Percentiles rank a stretch among this genome's conserved stretches.
phyloP scores from a whole-genome alignment of 1,139 yeast genomes.

The Citeromyces siamensis region DNA sequence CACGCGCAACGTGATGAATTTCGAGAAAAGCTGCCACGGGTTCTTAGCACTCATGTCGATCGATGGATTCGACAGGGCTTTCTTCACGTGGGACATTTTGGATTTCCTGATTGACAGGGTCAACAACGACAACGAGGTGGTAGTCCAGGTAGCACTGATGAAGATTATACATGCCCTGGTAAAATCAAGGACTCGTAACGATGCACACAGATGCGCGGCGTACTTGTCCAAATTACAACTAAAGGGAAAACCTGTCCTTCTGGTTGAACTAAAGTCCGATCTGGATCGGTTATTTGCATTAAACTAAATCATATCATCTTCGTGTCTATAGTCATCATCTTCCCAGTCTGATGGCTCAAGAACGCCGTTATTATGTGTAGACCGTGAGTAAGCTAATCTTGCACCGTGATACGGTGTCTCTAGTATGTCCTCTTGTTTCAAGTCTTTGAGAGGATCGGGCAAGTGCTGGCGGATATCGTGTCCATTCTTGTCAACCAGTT shows the following conservation, averaged over 20 bases:
- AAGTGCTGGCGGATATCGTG: conserved; percentile 20
- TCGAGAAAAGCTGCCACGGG: conserved; percentile 1
- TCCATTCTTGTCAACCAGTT: conserved; percentile 17
- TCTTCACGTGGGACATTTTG: neutral
- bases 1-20: neutral
- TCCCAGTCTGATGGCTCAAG: conserved; percentile 4
- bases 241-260: neutral
- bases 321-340: conserved; percentile 3
- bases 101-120: neutral
- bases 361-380: neutral
- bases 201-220: neutral
- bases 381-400: neutral
- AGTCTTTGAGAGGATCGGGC: conserved; percentile 17
- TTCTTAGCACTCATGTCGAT: neutral
- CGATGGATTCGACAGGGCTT: neutral
- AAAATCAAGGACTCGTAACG: neutral
- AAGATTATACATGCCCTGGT: neutral
- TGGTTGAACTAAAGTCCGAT: neutral
- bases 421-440: conserved; percentile 11
- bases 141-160: neutral
- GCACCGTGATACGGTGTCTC: conserved; percentile 4
- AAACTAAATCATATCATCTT: conserved; percentile 1
- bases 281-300: neutral
- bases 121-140: neutral
- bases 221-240: neutral